Conservation (phyloP, 2,329 filamentous ascomycete species). For the Colletotrichum sp. region DNA sequence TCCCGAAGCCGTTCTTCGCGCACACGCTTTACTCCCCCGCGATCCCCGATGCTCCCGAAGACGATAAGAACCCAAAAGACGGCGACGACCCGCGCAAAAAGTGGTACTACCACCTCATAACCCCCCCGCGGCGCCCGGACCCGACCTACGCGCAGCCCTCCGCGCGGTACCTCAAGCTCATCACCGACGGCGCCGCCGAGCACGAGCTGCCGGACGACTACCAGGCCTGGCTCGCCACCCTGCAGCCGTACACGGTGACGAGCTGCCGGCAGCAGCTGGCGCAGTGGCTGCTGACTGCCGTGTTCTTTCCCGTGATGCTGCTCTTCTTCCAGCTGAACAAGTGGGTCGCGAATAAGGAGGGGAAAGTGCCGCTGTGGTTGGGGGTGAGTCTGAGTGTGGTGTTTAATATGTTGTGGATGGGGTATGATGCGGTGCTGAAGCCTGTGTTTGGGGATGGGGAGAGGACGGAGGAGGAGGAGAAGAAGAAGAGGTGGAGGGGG, state of each 20-base stretch:
- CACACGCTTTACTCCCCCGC: constrained; percentile 81
- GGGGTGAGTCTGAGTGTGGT: constrained; percentile 57
- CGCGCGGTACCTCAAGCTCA: constrained; percentile 79
- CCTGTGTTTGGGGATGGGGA: constrained; percentile 86
- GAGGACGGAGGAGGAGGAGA: constrained; percentile 50
- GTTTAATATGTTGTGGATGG: constrained; percentile 49
- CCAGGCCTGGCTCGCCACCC: constrained; percentile 72
- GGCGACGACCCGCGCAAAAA: constrained; percentile 31
- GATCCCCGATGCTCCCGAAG: constrained; percentile 36
- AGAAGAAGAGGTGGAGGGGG: constrained; percentile 3
- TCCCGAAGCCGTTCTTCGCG: constrained; percentile 74
- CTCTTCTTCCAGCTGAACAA: constrained; percentile 27
- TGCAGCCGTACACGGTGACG: constrained; percentile 76
- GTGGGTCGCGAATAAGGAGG: constrained; percentile 68
- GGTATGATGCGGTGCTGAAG: constrained; percentile 54
- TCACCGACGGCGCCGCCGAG: constrained; percentile 79
- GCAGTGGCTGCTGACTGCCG: constrained; percentile 58
- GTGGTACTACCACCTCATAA: constrained; percentile 53
- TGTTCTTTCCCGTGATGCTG: constrained; percentile 38
- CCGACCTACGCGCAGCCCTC: constrained; percentile 82
- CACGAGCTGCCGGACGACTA: constrained; percentile 83
- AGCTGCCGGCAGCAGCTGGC: constrained; percentile 70
- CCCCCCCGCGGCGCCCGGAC: constrained; percentile 60
- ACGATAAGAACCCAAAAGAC: not conserved
- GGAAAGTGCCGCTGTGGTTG: constrained; percentile 73